These are phyloP conservation scores for Hyaloscypha hepaticicola DNA, from an alignment of 495 filamentous ascomycete genomes.

Conservation along the genomic window DNA sequence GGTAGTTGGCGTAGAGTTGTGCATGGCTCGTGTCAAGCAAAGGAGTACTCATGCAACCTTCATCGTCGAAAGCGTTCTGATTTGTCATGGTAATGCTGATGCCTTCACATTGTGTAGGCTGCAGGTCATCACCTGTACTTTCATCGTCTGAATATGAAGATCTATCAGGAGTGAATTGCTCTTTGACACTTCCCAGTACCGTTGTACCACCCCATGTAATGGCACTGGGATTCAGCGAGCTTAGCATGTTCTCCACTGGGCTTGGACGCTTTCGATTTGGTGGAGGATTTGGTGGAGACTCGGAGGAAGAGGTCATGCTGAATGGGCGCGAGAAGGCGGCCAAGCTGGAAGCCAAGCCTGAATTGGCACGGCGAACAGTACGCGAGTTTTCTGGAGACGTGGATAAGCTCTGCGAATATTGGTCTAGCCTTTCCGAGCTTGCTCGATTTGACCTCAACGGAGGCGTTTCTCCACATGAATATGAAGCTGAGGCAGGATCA, in stretches of 20 bases:
- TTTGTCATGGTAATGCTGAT: constrained; percentile 68
- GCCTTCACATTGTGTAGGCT: constrained; percentile 41
- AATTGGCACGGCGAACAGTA: constrained; percentile 49
- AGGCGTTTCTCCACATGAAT: constrained; percentile 66
- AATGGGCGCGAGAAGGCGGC: constrained; percentile 73
- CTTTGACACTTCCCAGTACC: constrained; percentile 49
- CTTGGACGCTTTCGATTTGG: constrained; percentile 68
- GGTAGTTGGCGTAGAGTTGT: constrained; percentile 65
- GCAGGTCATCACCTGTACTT: constrained; percentile 36
- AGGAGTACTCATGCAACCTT: constrained; percentile 64
- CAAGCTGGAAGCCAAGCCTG: constrained; percentile 61
- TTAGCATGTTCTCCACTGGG: constrained; percentile 65
- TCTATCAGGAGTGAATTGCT: constrained; percentile 41
- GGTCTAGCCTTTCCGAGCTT: constrained; percentile 27
- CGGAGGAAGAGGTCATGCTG: constrained; percentile 63
- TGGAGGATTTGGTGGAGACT: constrained; percentile 51
- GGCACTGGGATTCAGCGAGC: constrained; percentile 54
- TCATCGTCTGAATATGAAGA: constrained; percentile 47
- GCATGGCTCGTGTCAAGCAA: constrained; percentile 66
- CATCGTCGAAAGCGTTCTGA: constrained; percentile 72
- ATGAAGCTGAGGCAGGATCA: constrained; percentile 51
- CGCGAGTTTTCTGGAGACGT: constrained; percentile 69
- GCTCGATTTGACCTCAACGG: constrained; percentile 43
- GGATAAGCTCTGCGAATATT: constrained; percentile 49
- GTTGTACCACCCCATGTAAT: constrained; percentile 68